Base-by-base conservation (phyloP, 495 filamentous ascomycete genomes). In the Podospora fimiseda region DNA sequence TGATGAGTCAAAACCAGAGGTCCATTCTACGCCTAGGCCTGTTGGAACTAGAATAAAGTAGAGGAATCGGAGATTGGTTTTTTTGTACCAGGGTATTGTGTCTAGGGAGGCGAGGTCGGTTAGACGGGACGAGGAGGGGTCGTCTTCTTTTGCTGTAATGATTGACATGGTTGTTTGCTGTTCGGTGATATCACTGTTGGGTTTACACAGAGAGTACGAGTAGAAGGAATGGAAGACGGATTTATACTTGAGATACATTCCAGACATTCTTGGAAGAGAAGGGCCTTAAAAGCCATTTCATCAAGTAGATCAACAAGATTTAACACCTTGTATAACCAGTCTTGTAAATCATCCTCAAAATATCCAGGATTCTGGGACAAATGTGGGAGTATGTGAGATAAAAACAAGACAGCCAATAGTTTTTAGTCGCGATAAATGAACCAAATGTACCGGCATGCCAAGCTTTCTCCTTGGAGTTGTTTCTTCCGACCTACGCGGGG, bases 11-110 rank as follows among this genome's bases (percentile, higher is more conserved):
- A 84, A 85, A 3, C 82, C 80, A 15, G 80, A 84, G 0, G 83
- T 87, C 70, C 82, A 80, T 62, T 85, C 83, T 43, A 84, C 78
- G 3, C 84, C 84, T 64, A 86, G 77, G 49, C 73, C 80, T 0
- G 80, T 77, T 3, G 82, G 82, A 55, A 85, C 75, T 57, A 88
- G 70, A 30, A 85, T 58, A n/a, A 83, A 60, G 59, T 87, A 87
- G 30, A 87, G 69, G 37, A 59, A 52, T 50, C 83, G 71, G 27
- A 87, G 69, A 63, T 87, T 84, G 0, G 71, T 74, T 62, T 87
- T 87, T 54, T 73, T 72, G 63, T 81, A 85, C 83, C 82, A 83
- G 50, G 64, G 63, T 1, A 75, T 66, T 20, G 63, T 77, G 59
- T 80, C 78, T 52, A 75, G 72, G 27, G 74, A 61, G 9, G 71